phyloP scores from a whole-genome alignment of 2,329 filamentous ascomycete genomes.

The Neopestalotiopsis sp. region DNA sequence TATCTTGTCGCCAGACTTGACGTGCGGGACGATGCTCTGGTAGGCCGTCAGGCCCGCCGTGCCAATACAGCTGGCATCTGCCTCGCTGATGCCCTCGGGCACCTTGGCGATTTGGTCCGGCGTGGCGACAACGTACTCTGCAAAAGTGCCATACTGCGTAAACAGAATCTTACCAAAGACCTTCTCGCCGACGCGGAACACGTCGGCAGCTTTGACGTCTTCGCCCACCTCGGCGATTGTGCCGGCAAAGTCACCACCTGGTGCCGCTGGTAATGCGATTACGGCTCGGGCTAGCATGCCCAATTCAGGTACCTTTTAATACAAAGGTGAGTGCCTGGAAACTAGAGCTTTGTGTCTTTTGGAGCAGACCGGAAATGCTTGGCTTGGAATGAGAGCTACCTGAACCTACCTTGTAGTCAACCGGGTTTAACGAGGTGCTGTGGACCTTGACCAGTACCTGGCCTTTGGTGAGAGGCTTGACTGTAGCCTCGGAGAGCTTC shows the following conservation, averaged over 20 bases:
- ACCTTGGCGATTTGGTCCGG: constrained; percentile 39
- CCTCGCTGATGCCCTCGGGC: constrained; percentile 46
- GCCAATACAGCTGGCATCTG: constrained; percentile 47
- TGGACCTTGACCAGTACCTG: constrained; percentile 49
- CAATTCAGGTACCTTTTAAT: constrained; percentile 38
- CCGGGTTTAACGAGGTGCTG: constrained; percentile 51
- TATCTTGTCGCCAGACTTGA: constrained; percentile 49
- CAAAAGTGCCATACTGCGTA: constrained; percentile 41
- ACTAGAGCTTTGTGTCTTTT: too few relatives aligned
- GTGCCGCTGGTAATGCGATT: constrained; percentile 45
- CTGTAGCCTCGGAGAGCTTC: constrained; percentile 8
- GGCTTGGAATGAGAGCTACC: neutral
- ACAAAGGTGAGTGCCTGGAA: too few relatives aligned
- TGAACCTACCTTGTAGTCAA: constrained; percentile 49
- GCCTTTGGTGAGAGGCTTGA: constrained; percentile 22
- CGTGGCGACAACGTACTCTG: constrained; percentile 42
- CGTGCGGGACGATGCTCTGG: constrained; percentile 50
- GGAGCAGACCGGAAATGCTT: neutral
- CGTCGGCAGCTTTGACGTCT: constrained; percentile 28
- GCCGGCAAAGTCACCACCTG: constrained; percentile 58
- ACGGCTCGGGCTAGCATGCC: constrained; percentile 42
- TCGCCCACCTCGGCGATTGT: constrained; percentile 35
- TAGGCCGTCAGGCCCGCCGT: constrained; percentile 54
- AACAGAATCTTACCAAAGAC: constrained; percentile 8
- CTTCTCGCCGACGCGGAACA: constrained; percentile 13